Percentiles rank a stretch among this genome's conserved stretches.
Conservation (phyloP, 2,329 filamentous ascomycete genomes). For the Penicillium hordei region DNA sequence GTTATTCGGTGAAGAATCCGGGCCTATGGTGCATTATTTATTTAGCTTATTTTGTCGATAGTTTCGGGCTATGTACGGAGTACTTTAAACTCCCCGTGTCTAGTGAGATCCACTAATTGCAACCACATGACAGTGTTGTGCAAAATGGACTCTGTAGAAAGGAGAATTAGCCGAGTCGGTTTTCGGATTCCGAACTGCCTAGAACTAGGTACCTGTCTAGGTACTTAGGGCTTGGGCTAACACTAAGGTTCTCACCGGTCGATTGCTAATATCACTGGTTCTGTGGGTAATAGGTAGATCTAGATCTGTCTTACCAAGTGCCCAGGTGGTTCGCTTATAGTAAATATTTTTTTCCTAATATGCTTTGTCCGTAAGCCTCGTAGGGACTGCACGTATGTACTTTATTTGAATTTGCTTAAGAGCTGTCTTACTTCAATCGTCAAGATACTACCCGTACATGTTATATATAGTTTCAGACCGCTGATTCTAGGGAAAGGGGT, state of each 20-base stretch:
- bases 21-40: conserved; percentile 9
- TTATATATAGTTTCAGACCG: not conserved
- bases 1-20: conserved; percentile 19
- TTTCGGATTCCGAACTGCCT: not conserved
- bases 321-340: not conserved
- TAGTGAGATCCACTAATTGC: not conserved
- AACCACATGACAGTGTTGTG: conserved; percentile 2
- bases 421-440: not conserved
- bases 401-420: not conserved
- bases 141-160: not conserved
- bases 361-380: not conserved
- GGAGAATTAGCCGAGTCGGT: conserved; percentile 1
- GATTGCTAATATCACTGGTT: not conserved
- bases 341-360: not conserved
- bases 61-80: not conserved
- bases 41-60: conserved; percentile 1
- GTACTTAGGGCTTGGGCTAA: conserved; percentile 4
- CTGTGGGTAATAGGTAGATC: not conserved
- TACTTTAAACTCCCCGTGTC: not conserved
- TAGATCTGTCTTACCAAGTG: conserved; percentile 1
- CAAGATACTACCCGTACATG: not conserved
- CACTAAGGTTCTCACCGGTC: conserved; percentile 7
- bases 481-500: not conserved
- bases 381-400: not conserved
- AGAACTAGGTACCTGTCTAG: not conserved